Conservation (phyloP, 2,329 filamentous ascomycete genomes). For the Aureobasidium sp. region DNA sequence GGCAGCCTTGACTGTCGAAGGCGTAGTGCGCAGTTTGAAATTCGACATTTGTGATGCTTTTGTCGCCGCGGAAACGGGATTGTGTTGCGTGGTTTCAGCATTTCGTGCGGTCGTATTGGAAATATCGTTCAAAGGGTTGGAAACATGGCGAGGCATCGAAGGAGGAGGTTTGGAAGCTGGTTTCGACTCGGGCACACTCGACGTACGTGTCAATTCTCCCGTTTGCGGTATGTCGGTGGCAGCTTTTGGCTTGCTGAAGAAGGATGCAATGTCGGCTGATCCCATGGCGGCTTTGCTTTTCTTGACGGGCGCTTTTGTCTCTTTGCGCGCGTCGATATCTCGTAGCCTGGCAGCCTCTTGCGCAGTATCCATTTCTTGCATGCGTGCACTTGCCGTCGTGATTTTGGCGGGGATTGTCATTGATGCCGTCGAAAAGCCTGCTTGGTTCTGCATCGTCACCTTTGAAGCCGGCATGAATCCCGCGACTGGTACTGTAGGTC, state of each 20-base stretch:
- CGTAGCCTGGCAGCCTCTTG: slow-evolving; percentile 27
- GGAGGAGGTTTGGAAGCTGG: background rate
- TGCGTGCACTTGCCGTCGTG: slow-evolving; percentile 33
- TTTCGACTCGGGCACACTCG: slow-evolving; percentile 1
- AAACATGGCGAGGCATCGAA: background rate
- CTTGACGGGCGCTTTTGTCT: slow-evolving; percentile 20
- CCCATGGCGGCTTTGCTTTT: slow-evolving; percentile 36
- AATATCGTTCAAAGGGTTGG: slow-evolving; percentile 27
- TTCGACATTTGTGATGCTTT: background rate
- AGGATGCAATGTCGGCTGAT: slow-evolving; percentile 46
- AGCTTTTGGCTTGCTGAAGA: slow-evolving; percentile 37
- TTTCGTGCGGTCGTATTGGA: slow-evolving; percentile 26
- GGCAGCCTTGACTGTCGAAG: slow-evolving; percentile 28
- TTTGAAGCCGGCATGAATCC: slow-evolving; percentile 20
- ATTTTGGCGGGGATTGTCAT: slow-evolving; percentile 28
- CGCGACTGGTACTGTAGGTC: slow-evolving; percentile 4
- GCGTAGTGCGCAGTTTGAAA: slow-evolving; percentile 28
- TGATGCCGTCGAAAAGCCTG: slow-evolving; percentile 26
- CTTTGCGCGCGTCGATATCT: slow-evolving; percentile 25
- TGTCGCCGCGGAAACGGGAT: background rate
- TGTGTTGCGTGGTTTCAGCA: slow-evolving; percentile 12
- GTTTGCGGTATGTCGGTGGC: background rate
- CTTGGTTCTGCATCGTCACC: slow-evolving; percentile 24
- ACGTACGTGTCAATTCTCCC: slow-evolving; percentile 2
- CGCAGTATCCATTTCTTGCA: slow-evolving; percentile 34